These are phyloP conservation scores for Colletotrichum eremochloae DNA, from an alignment of 2,329 filamentous ascomycete genomes.

Conservation along the genomic window DNA sequence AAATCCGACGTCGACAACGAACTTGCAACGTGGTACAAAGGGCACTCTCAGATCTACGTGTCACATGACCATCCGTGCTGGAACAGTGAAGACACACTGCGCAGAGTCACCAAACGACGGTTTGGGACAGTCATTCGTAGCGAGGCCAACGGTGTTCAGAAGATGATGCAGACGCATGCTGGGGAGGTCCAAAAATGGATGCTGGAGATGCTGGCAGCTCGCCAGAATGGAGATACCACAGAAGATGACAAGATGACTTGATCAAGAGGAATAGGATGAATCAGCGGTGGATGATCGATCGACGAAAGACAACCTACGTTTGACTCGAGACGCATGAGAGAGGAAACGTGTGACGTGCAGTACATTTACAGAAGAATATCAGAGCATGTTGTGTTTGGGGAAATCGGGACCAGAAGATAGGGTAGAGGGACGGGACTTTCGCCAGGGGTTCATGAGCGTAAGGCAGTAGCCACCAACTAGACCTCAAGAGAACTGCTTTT, in stretches of 20 bases:
- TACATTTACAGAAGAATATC: background rate
- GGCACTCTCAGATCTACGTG: slow-evolving; percentile 85
- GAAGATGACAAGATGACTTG: slow-evolving; percentile 60
- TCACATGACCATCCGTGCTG: slow-evolving; percentile 82
- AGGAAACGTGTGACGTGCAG: background rate
- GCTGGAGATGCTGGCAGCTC: slow-evolving; percentile 52
- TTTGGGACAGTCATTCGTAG: slow-evolving; percentile 72
- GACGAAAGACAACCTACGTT: background rate
- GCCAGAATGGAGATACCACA: slow-evolving; percentile 59
- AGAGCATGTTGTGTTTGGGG: background rate
- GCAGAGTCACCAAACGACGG: slow-evolving; percentile 71
- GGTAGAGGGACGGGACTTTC: slow-evolving; percentile 7
- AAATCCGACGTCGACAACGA: slow-evolving; percentile 82
- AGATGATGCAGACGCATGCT: slow-evolving; percentile 70
- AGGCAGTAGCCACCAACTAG: slow-evolving; percentile 13
- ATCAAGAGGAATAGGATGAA: background rate
- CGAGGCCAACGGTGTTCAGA: slow-evolving; percentile 60
- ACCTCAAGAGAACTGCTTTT: background rate
- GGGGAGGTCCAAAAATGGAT: slow-evolving; percentile 67
- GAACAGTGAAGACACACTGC: slow-evolving; percentile 70
- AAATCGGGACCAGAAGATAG: background rate
- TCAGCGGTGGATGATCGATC: background rate
- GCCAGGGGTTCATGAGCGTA: slow-evolving; percentile 18
- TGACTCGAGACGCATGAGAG: background rate
- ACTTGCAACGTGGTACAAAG: slow-evolving; percentile 85